phyloP scores from a whole-genome alignment of 257 asterid species.

The Agastache rugosa region DNA sequence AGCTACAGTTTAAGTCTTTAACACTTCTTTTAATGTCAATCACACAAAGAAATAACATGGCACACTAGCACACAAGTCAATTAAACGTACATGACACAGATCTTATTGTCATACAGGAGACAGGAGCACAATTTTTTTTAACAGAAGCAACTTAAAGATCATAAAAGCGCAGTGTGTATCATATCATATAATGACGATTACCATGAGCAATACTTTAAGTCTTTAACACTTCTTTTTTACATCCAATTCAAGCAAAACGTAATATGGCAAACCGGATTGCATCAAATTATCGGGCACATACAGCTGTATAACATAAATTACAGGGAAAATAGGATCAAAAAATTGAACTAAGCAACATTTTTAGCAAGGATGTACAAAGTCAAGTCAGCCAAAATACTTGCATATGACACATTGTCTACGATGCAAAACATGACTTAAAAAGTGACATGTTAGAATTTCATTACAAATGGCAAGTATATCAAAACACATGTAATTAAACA shows the following conservation, averaged over 20 bases:
- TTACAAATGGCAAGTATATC: neutral
- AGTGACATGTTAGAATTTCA: neutral
- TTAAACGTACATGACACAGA: no score
- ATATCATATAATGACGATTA: neutral
- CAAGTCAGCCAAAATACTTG: neutral
- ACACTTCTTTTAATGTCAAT: no score
- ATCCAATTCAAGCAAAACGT: neutral
- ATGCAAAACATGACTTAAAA: neutral
- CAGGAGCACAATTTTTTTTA: neutral
- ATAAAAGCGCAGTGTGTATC: no score
- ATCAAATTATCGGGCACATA: neutral
- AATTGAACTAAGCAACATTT: neutral
- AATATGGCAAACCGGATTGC: neutral
- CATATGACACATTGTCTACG: neutral
- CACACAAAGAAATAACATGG: neutral
- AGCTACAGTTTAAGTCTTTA: no score
- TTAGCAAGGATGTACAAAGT: neutral
- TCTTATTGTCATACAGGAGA: neutral
- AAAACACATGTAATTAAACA: neutral
- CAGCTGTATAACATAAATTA: neutral
- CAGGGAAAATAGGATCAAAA: neutral
- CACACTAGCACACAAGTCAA: constrained; percentile 5
- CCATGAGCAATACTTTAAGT: neutral
- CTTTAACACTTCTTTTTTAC: neutral
- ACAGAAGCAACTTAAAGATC: neutral